Base-by-base conservation (phyloP, 2,329 filamentous ascomycete species). In the Fusarium liriodendri region DNA sequence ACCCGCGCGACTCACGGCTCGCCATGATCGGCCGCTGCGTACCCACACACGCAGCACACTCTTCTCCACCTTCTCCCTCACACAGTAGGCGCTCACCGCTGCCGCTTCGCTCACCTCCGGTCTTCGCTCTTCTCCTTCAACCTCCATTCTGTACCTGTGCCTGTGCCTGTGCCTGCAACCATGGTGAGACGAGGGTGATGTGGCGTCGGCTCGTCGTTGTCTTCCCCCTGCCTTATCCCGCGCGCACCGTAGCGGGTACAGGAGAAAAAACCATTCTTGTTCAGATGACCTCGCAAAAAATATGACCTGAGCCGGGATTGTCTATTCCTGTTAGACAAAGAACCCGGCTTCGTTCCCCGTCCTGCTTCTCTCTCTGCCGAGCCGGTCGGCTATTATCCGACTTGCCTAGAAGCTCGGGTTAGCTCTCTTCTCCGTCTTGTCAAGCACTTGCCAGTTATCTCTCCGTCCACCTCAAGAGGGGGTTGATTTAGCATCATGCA, bases 261-360 rank as follows among this genome's bases (percentile, higher is more conserved):
- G 52, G 9, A 52, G 74, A 62, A 73, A 60, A 73, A 60, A 58
- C 66, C 70, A 67, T 67, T 60, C 52, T 45, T 77, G 72, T 74
- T 73, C 74, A 72, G 76, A 77, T 78, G 76, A 78, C 76, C 76
- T 69, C 64, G 45, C 64, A 71, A 69, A 52, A 66, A 72, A 67
- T 27, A 73, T 76, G 59, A 62, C 27, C 62, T 63, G 54, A 61
- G 64, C 71, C 57, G 42, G 71, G 71, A 50, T 67, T 67, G 57
- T 35, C 25, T 52, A 38, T 62, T 65, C 47, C 62, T 67, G 59
- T 66, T 61, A 52, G 52, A 61, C 64, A 59, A 32, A 27, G 29
- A 61, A 70, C 33, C 22, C 16, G 20, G 35, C 37, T 42, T 14
- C 6, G 32, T n/a, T 62, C 35, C 42, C 25, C 35, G 20, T 63